These are phyloP conservation scores for Pseudogymnoascus sp. DNA, from an alignment of 2,329 filamentous ascomycete species.

Conservation along the genomic window DNA sequence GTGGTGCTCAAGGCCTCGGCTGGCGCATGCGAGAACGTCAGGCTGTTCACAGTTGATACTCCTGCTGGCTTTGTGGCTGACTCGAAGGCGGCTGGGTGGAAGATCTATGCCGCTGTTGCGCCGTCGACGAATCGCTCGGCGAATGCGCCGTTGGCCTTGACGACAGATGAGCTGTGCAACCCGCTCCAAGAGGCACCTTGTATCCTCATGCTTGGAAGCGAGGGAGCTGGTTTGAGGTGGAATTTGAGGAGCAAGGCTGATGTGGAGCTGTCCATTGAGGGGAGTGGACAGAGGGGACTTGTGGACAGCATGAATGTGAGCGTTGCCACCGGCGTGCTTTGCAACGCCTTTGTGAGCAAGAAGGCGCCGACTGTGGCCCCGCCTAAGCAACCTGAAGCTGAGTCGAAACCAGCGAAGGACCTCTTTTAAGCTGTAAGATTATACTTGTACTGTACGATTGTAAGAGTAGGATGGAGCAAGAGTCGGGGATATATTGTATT, in stretches of 20 bases:
- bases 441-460: neutral
- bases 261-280: conserved; percentile 56
- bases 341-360: conserved; percentile 53
- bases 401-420: neutral
- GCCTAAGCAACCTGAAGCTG: neutral
- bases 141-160: conserved; percentile 26
- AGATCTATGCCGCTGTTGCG: conserved; percentile 67
- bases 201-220: conserved; percentile 75
- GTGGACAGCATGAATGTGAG: conserved; percentile 93
- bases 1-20: conserved; percentile 80
- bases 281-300: conserved; percentile 35
- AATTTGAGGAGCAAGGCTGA: conserved; percentile 60
- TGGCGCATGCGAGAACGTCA: conserved; percentile 75
- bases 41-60: conserved; percentile 61
- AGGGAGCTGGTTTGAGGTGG: conserved; percentile 64
- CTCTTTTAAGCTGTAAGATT: neutral
- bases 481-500: neutral
- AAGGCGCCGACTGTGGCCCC: neutral
- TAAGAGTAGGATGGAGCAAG: neutral
- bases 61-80: conserved; percentile 61
- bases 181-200: conserved; percentile 56
- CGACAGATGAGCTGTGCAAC: conserved; percentile 43
- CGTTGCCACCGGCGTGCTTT: conserved; percentile 73
- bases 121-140: conserved; percentile 35
- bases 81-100: conserved; percentile 69